These are phyloP conservation scores for Hyaloscypha finlandica DNA, from an alignment of 495 filamentous ascomycete species.

Conservation along the genomic window DNA sequence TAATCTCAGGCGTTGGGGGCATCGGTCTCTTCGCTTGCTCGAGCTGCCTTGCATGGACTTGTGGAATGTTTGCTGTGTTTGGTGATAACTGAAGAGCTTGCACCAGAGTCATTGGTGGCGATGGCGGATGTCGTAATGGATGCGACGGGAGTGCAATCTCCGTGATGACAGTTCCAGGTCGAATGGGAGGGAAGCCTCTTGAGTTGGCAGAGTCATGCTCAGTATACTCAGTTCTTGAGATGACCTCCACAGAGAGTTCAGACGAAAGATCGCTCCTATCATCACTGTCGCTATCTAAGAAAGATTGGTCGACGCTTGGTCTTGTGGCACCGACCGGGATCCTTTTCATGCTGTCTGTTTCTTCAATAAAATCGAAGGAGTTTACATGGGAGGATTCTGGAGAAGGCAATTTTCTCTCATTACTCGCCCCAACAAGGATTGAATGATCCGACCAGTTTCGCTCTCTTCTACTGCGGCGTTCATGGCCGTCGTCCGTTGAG, in stretches of 20 bases:
- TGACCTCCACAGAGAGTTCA: conserved; percentile 71
- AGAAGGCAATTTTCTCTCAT: conserved; percentile 30
- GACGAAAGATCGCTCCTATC: conserved; percentile 77
- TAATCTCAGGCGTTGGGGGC: conserved; percentile 54
- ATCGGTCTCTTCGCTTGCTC: conserved; percentile 46
- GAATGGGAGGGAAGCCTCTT: conserved; percentile 43
- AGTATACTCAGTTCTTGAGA: conserved; percentile 39
- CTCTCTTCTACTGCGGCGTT: neutral
- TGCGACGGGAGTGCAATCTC: conserved; percentile 52
- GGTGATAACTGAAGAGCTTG: conserved; percentile 45
- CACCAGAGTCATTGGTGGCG: conserved; percentile 74
- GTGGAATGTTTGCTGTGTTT: conserved; percentile 44
- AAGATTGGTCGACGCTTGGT: conserved; percentile 53
- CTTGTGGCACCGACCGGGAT: conserved; percentile 46
- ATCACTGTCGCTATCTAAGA: conserved; percentile 68
- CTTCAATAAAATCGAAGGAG: conserved; percentile 54
- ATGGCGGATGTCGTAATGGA: conserved; percentile 70
- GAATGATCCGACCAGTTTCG: conserved; percentile 31
- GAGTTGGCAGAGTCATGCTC: conserved; percentile 34
- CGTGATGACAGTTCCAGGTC: conserved; percentile 38
- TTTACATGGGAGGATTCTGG: conserved; percentile 38
- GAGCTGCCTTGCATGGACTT: conserved; percentile 34
- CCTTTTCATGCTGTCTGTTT: conserved; percentile 57
- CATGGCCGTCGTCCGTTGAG: conserved; percentile 56
- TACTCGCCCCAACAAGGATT: conserved; percentile 30